Base-by-base conservation (phyloP, 2,329 filamentous ascomycete species). In the Scedosporium dehoogii region DNA sequence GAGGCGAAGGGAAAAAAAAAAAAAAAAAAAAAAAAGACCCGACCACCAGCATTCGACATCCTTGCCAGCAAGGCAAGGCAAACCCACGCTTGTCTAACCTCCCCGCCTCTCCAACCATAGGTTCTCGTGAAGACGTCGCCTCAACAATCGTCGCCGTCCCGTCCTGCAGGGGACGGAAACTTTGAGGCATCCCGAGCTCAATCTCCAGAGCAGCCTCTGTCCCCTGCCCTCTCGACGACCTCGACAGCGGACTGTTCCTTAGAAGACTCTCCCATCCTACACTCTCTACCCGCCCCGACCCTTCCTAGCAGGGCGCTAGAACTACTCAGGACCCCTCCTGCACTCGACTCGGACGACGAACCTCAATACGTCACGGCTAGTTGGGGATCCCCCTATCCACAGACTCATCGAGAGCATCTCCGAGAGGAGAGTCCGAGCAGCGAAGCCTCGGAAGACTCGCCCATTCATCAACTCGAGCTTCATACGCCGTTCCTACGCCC, bases 351-450 rank as follows among this genome's bases (percentile, higher is more conserved):
- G 59, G 73, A 74, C 66, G 76, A 78, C 59, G 70, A 69, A 51
- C 75, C 51, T 58, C 60, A 73, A 63, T 85, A 83, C 73, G 80
- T 81, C 64, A 94, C 91, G 57, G 88, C 91, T 58, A 92, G 88
- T 72, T 96, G 92, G 92, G 92, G 92, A 63, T 96, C 92, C 61
- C 92, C 92, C 23, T 96, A 96, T 75, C 87, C 89, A 62, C 82
- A 81, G 65, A 82, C 87, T 46, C 88, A 83, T 63, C 73, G 72
- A 67, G 74, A 71, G 56, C 74, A 80, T 64, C 75, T 81, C 62
- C 79, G 79, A 60, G 75, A 75, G 61, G 74, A 78, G 65, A 85
- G 82, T 68, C 77, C 79, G 66, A 82, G 81, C 70, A 87, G 84
- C 72, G 84, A 81, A 68, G 75, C 75, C 63, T 86, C 83, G 2